Percentiles rank a stretch among this genome's conserved stretches.
Conservation (phyloP, 2,329 filamentous ascomycete genomes). For the Fusarium dlaminii region DNA sequence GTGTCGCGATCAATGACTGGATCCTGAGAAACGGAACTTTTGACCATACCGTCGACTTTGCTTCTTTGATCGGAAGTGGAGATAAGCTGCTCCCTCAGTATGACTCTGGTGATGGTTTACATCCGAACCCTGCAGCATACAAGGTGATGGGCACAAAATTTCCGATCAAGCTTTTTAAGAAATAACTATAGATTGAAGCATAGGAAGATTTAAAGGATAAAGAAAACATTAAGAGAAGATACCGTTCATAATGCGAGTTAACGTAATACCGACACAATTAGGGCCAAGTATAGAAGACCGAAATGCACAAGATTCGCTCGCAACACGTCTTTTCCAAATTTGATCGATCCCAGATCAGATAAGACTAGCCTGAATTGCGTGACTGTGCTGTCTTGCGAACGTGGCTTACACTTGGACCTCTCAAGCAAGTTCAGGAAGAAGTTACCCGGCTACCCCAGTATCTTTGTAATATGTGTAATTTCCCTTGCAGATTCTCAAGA, state of each 20-base stretch:
- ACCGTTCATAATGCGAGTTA: background rate
- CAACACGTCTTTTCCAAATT: background rate
- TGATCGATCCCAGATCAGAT: background rate
- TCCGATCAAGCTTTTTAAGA: background rate
- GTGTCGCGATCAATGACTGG: constrained; percentile 20
- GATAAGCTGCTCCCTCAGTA: constrained; percentile 18
- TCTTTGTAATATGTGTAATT: background rate
- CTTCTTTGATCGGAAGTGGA: constrained; percentile 15
- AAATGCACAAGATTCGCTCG: background rate
- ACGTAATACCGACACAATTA: background rate
- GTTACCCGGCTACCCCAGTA: no score
- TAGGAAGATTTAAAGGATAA: rapidly evolving
- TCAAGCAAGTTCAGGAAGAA: no score
- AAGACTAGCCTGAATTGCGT: background rate
- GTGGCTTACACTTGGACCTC: background rate
- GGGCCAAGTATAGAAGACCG: background rate
- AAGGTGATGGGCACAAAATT: constrained; percentile 16
- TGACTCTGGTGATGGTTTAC: constrained; percentile 22
- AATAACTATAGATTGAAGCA: rapidly evolving
- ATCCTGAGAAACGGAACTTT: constrained; percentile 14
- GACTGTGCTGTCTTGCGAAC: background rate
- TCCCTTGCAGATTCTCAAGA: background rate
- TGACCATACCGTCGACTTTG: constrained; percentile 27
- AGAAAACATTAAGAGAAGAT: background rate
- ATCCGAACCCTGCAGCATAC: constrained; percentile 26